Base-by-base conservation (phyloP, 805 yeast species). In the Pichia sporocuriosa region DNA sequence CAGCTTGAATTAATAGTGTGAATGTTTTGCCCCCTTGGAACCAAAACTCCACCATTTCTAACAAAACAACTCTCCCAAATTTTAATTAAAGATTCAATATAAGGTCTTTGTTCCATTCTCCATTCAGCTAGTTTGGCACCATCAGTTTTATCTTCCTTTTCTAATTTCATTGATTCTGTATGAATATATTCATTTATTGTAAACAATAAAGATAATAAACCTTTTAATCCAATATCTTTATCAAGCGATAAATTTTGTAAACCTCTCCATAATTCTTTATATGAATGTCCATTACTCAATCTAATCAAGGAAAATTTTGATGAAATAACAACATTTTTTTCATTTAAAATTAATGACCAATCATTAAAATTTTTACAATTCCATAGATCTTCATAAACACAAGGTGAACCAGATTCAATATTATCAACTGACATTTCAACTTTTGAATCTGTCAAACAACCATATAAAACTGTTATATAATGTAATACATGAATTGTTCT, bases 131-230 rank as follows among this genome's bases (percentile, higher is more conserved):
- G 74, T 43, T 72, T 70, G 37, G 68, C 66, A 13, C 68, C 69
- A 39, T 63, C 60, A 10, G 61, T 47, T 42, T 63, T 66, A 27
- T 38, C 27, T 3, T 54, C 43, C 38, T 51, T 49, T 39, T 60
- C 69, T 42, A 66, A 44, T 23, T 60, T 58, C 37, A 55, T 55
- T 46, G 77, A 66, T 51, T 77, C 79, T 20, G 63, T 56, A 55
- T 75, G 79, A 29, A 84, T 77, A 49, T 68, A 70, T 50, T 82
- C 90, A 55, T 82, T 85, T 31, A 83, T 67, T 16, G 82, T 74
- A 63, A 82, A 70, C 46, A 84, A 62, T 46, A 81, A 64, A 3
- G 81, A 71, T 31, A 81, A 57, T 43, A 73, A 50, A 15, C 81
- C 72, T 43, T 73, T 67, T 56, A 68, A 63, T 3, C 78, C 72